Evolutionary conservation across 1,139 yeast species (phyloP), one percentile per base, ranked within the genome.

Genomic region (Blastobotrys apis): DNA sequence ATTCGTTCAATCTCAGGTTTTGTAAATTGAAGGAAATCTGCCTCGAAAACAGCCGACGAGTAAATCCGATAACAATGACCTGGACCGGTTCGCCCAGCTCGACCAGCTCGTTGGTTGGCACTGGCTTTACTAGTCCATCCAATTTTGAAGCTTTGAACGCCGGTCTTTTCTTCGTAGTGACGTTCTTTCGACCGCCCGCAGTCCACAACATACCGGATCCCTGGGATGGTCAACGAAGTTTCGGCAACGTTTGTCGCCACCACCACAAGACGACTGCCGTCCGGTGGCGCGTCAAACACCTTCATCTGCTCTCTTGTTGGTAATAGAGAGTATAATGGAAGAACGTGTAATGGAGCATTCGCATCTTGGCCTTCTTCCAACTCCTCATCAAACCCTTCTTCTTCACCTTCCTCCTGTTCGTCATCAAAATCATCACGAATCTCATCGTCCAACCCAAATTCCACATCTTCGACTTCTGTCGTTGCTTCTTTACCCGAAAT

Each of bases 1-100:
- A 87, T 90, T 53, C 97, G 73, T 48, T 86, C 67, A 45, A 94
- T 90, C 63, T 94, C 99, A 0, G 99, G 98, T 45, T 72, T 74
- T 20, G 94, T 75, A 56, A 92, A 92, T 56, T 83, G 87, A 4
- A 73, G 73, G 63, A 94, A 92, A 55, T 84, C 92, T 49, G 81
- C 77, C 59, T 92, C 97, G 62, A 74, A 94, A 6, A 94, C 85
- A 0, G 98, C 98, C n/a, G 97, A 90, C 0, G 98, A 90, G 58
- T 74, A 94, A 19, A 94, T 67, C 48, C 98, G 72, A 63, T 94
- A 94, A 63, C 97, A 87, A 59, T 94, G 98, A 44, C 99, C 99
- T 0, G 98, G 97, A 0, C 98, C 98, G 0, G 97, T 92, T 77
- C 99, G 84, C 62, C 98, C 99, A 41, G 99, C 98, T 74, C 99